Base-by-base conservation (phyloP, 2,329 filamentous ascomycete genomes). In the Cladosporium cucumerinum region DNA sequence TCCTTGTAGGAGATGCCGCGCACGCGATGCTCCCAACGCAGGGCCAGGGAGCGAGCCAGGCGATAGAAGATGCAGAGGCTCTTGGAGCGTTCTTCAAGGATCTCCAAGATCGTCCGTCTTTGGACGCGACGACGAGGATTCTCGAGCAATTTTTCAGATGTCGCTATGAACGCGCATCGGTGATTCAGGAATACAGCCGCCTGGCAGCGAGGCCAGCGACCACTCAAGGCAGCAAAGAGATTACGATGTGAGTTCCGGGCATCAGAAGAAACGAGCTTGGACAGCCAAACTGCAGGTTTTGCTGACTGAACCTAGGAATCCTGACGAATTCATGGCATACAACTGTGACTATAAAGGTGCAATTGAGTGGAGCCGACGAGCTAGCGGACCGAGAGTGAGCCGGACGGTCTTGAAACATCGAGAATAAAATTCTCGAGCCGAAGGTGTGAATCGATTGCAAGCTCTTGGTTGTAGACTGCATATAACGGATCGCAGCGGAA, bases 131-230 rank as follows among this genome's bases (percentile, higher is more conserved):
- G n/a, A n/a, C n/a, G n/a, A n/a, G 65, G 8, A 52, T 66, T 2
- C 57, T 77, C 21, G 34, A 67, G 23, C 61, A 69, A 8, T 66
- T 75, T 2, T 73, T 76, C 43, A 63, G 71, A 1, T 73, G 70
- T 14, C 69, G 78, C 5, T 76, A 77, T 66, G 74, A 77, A 23
- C 72, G 80, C 36, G 78, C 78, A 0, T 78, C 70, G 21, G 64
- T 79, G 32, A 79, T 82, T 11, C 80, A 82, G 65, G 66, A 68
- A 8, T 81, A 80, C 55, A 81, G 78, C 65, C 75, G 80, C n/a
- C 76, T 82, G 54, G 73, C 77, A 2, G 79, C 78, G 5, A 76
- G 70, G 59, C 77, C 79, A 2, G 78, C 75, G 0, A 78, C 77
- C 0, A 77, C 75, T 11, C 68, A 72, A 34, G 72, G 70, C 0